Conservation (phyloP, 345 rosid genomes). For the Mangifera indica region DNA sequence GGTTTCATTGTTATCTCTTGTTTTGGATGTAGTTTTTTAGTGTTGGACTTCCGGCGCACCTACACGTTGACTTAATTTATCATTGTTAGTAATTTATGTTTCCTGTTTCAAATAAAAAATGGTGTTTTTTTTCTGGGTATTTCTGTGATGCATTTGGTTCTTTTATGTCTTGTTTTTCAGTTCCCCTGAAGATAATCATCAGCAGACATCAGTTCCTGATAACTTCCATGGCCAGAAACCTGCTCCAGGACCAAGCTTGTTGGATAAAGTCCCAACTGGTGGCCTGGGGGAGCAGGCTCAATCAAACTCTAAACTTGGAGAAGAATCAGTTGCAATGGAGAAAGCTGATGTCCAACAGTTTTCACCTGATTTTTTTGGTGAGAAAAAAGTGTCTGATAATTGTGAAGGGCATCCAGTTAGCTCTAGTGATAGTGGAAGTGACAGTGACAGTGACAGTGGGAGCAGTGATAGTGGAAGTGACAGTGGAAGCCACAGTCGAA, state of each 20-base stretch:
- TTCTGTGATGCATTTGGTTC: neutral
- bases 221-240: conserved; percentile 40
- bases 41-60: neutral
- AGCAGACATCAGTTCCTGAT: conserved; percentile 43
- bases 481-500: conserved; percentile 59
- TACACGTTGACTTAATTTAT: neutral
- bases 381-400: conserved; percentile 59
- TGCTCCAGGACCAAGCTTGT: conserved; percentile 41
- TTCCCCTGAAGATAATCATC: conserved; percentile 65
- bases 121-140: neutral
- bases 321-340: conserved; percentile 40
- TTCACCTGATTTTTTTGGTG: conserved; percentile 62
- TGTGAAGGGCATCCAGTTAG: conserved; percentile 65
- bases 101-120: neutral
- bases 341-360: conserved; percentile 46
- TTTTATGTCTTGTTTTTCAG: conserved; percentile 35
- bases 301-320: conserved; percentile 37
- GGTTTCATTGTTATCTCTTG: neutral
- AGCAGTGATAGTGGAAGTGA: conserved; percentile 67
- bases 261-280: conserved; percentile 38
- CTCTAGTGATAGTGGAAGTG: conserved; percentile 86
- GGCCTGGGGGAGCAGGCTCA: conserved; percentile 39
- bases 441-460: conserved; percentile 61
- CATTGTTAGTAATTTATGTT: neutral
- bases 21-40: neutral